These are phyloP conservation scores for Penicillium griseofulvum DNA, from an alignment of 2,329 filamentous ascomycete species.

Conservation along the genomic window DNA sequence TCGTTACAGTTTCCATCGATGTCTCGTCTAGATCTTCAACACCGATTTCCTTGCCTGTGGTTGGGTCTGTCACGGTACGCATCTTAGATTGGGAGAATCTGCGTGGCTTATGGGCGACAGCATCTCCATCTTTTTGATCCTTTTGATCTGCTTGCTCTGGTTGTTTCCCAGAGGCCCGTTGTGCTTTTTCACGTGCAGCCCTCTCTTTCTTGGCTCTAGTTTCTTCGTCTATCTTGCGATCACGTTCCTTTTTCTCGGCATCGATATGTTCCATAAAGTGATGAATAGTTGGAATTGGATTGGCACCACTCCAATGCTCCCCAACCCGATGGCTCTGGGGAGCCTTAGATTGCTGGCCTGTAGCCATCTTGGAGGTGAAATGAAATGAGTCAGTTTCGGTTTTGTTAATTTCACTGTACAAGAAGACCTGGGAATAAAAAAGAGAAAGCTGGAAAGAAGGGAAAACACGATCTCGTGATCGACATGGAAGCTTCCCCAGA, in stretches of 20 bases:
- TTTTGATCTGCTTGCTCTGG: slow-evolving; percentile 40
- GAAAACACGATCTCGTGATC: not conserved
- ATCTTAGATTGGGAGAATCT: slow-evolving; percentile 46
- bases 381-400: not conserved
- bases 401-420: not conserved
- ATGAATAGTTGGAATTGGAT: slow-evolving; percentile 83
- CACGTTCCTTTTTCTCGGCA: slow-evolving; percentile 71
- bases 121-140: slow-evolving; percentile 47
- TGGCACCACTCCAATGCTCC: slow-evolving; percentile 77
- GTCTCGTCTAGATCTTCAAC: slow-evolving; percentile 78
- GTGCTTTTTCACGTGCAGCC: slow-evolving; percentile 28
- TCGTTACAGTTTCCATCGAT: slow-evolving; percentile 66
- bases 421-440: not conserved
- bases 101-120: slow-evolving; percentile 49
- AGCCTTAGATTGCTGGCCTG: slow-evolving; percentile 1
- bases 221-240: slow-evolving; percentile 66
- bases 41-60: slow-evolving; percentile 78
- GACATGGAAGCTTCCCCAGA: slow-evolving; percentile 14
- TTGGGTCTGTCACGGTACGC: slow-evolving; percentile 76
- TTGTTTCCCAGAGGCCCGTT: slow-evolving; percentile 1
- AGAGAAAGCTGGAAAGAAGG: not conserved
- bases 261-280: slow-evolving; percentile 80
- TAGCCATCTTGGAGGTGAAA: slow-evolving; percentile 10
- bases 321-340: slow-evolving; percentile 47
- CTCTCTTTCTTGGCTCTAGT: slow-evolving; percentile 33